Evolutionary conservation across 2,329 filamentous ascomycete genomes (phyloP), one percentile per base, ranked within the genome.

Genomic region (Sclerotinia borealis): DNA sequence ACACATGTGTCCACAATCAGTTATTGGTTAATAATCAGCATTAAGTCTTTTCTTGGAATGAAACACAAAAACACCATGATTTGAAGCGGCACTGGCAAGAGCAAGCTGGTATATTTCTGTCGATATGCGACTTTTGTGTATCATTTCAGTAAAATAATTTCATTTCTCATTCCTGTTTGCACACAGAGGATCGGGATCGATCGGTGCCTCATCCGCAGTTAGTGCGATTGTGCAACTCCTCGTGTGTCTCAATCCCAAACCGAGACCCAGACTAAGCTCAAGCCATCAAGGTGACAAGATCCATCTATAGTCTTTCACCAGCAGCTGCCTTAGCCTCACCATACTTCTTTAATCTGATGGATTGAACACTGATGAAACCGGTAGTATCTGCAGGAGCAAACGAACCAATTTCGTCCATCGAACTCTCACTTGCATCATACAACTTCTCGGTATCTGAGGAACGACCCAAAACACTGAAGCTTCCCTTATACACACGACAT

Each of bases 271-370:
- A 58, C 39, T 45, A 45, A 45, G 5, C 19, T 45, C 54, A 36
- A 36, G 29, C 39, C 39, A 45, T 36, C 9, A 45, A 34, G 39
- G 39, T 45, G 39, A 25, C n/a, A 58, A 58, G 54, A 59, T 59
- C 47, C 17, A 55, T 67, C 63, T 68, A 73, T 59, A 73, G 87
- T 68, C 93, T 93, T 77, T 87, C 97, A 51, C 87, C 82, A 79
- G 87, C 91, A 66, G 82, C 81, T 76, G 93, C 90, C 74, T 90
- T 80, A 11, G 90, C 98, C 78, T 98, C 93, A 79, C 80, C 79
- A 65, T 79, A 82, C 76, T 83, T 87, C 77, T 85, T 79, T 56
- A 89, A 77, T 50, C 84, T 80, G 68, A 89, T 89, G 67, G 84
- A 84, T 72, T 64, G 61, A 70, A 92, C 87, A 60, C 81, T 82